A percentile compares a stretch with the other conserved stretches of the same genome.
phyloP scores from a whole-genome alignment of 768 basidiomycete genomes.

The Leccinum incarnatum region DNA sequence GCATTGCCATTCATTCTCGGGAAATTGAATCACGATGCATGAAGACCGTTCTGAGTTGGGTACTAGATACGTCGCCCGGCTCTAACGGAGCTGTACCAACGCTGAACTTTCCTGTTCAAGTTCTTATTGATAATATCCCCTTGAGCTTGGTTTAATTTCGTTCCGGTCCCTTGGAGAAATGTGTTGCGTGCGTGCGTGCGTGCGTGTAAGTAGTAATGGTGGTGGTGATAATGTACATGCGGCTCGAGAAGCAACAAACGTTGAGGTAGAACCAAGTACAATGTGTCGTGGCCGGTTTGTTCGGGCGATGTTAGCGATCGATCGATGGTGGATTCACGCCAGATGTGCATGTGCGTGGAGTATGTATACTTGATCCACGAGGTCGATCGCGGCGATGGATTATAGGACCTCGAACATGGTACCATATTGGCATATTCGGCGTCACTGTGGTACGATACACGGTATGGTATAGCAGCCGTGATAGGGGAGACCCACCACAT shows the following conservation, averaged over 20 bases:
- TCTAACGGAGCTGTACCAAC: not conserved
- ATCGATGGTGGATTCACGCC: not conserved
- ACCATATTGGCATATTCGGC: not conserved
- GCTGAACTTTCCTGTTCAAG: not conserved
- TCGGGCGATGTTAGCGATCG: not conserved
- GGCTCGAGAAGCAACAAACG: not conserved
- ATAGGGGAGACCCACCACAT: not conserved
- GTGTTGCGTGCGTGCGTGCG: not conserved
- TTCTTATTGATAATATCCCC: not conserved
- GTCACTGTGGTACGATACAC: not conserved
- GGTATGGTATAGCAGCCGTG: not conserved
- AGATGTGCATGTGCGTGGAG: not conserved
- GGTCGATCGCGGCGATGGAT: not conserved
- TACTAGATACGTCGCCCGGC: not conserved
- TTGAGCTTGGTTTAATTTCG: not conserved
- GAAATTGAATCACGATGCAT: not conserved
- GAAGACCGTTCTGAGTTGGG: not conserved
- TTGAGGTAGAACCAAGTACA: not conserved
- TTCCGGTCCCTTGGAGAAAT: not conserved
- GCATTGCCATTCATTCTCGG: not conserved
- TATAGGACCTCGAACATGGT: not conserved
- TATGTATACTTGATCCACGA: not conserved
- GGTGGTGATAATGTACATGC: not conserved
- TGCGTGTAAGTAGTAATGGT: not conserved
- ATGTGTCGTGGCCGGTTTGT: not conserved